These are phyloP conservation scores for Curvularia sp. DNA, from an alignment of 2,329 filamentous ascomycete species.

Conservation along the genomic window DNA sequence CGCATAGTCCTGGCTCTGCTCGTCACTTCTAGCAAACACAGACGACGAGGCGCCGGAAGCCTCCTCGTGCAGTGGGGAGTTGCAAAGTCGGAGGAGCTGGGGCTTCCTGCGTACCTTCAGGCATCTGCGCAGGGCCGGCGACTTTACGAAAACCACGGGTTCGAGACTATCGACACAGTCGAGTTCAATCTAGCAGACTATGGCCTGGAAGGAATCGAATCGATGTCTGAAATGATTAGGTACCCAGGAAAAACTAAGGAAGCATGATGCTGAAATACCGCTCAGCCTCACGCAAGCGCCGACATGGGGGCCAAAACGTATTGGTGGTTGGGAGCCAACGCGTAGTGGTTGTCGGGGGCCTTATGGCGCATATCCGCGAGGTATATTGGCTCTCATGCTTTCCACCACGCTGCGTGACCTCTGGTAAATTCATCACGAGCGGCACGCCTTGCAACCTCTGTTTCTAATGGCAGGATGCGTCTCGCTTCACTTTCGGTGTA, in stretches of 20 bases:
- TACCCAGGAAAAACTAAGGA: background rate
- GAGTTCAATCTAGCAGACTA: background rate
- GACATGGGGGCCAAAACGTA: background rate
- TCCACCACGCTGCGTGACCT: no score
- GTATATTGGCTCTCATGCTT: no score
- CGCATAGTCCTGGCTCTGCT: background rate
- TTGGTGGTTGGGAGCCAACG: background rate
- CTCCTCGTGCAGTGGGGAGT: background rate
- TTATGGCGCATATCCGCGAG: no score
- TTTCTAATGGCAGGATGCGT: no score
- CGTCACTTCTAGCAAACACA: background rate
- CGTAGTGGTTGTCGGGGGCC: no score
- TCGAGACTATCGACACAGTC: background rate
- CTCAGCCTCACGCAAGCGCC: background rate
- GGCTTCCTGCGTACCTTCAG: background rate
- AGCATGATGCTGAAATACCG: background rate
- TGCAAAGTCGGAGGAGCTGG: background rate
- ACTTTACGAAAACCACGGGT: background rate
- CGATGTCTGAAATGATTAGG: slow-evolving; percentile 1
- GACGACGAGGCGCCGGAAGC: background rate
- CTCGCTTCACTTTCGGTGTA: no score
- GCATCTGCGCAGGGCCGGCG: background rate
- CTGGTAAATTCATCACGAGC: no score
- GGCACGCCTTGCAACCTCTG: no score
- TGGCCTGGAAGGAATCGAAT: background rate